Evolutionary conservation across 1,284 basidiomycete species (phyloP).

Genomic region (Golubevia pallescens): DNA sequence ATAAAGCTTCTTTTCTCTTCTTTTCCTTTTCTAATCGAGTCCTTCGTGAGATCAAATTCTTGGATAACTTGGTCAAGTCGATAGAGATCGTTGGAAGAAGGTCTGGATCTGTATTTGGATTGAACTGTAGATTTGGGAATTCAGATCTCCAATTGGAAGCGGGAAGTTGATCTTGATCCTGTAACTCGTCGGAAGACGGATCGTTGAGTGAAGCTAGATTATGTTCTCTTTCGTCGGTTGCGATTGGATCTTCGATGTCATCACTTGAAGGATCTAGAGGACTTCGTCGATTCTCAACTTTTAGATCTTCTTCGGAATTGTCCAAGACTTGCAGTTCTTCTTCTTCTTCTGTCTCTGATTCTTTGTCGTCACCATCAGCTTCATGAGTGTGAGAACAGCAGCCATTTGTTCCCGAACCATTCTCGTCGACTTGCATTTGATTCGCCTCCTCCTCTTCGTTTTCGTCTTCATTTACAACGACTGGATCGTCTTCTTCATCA

Average conservation of each 20-base stretch:
- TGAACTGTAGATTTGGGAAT: neutral
- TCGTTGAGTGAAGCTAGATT: neutral
- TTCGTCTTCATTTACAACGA: constrained; percentile 20
- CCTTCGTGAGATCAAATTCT: neutral
- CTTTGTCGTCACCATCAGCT: neutral
- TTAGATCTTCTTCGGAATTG: too few species aligned
- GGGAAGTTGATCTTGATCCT: neutral
- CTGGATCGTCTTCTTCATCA: constrained; percentile 33
- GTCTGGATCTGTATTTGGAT: neutral
- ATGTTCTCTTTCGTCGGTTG: neutral
- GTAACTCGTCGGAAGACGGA: neutral
- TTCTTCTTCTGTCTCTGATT: neutral
- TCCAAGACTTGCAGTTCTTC: neutral
- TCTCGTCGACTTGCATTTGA: constrained; percentile 15
- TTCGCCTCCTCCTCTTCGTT: constrained; percentile 9
- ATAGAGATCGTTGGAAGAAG: neutral
- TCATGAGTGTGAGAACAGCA: neutral
- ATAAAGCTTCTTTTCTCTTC: too few species aligned
- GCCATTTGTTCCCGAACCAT: constrained; percentile 13
- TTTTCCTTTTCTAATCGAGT: neutral
- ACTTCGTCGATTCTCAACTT: too few species aligned
- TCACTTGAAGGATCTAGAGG: too few species aligned
- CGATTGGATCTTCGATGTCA: neutral
- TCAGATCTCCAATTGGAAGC: neutral
- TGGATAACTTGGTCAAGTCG: neutral